phyloP scores from a whole-genome alignment of 176 grass and related monocot species.

The Oryza coarctata region DNA sequence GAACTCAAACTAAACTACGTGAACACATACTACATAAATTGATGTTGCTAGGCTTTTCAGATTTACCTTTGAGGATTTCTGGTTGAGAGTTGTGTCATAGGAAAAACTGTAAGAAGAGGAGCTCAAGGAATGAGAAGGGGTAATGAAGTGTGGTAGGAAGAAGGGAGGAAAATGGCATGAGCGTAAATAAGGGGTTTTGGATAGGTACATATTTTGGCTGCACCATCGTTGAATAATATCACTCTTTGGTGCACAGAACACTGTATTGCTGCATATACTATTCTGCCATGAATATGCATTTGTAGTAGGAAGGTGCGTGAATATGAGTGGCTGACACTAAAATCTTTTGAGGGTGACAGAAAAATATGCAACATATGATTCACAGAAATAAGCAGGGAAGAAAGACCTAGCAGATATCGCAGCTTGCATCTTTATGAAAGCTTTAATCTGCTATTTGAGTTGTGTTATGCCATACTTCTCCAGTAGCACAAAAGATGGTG shows the following conservation, averaged over 20 bases:
- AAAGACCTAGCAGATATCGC: not conserved
- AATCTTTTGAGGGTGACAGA: not conserved
- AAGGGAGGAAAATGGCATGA: not conserved
- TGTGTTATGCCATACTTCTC: not conserved
- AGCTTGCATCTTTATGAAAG: not conserved
- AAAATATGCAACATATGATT: conserved; percentile 12
- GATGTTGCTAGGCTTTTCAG: not conserved
- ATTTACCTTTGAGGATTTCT: conserved; percentile 14
- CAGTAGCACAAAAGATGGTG: not conserved
- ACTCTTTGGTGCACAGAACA: not conserved
- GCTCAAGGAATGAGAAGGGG: not conserved
- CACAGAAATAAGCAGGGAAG: not conserved
- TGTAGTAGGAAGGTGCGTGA: not conserved
- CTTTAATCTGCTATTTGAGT: not conserved
- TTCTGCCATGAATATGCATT: not conserved
- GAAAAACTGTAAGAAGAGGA: conserved; percentile 5
- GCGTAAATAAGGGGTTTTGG: not conserved
- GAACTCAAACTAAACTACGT: not conserved
- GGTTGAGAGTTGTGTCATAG: not conserved
- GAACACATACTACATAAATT: not conserved
- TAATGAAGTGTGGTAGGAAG: not conserved
- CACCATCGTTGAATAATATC: not conserved
- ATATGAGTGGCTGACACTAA: conserved; percentile 1
- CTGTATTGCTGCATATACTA: not conserved
- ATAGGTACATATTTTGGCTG: not conserved